Base-by-base conservation (phyloP, 2,329 filamentous ascomycete genomes). In the Ophiocordyceps camponoti-floridani region DNA sequence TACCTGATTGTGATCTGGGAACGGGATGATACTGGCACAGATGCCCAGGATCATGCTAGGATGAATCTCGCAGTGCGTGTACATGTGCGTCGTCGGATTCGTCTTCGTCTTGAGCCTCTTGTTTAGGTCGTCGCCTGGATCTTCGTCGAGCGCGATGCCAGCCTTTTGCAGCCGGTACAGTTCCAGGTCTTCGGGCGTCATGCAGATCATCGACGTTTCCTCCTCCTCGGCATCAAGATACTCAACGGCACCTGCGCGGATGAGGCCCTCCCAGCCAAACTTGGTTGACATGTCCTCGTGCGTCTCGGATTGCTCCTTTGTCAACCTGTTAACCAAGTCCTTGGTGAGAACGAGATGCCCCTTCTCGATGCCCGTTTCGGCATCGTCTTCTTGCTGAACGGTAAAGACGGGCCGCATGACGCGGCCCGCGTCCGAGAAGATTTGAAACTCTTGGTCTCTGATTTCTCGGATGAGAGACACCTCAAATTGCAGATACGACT, bases 1-100 rank as follows among this genome's bases (percentile, higher is more conserved):
- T 70, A 79, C 77, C 67, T 86, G 85, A 61, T 98, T 98, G 69
- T 98, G 91, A 67, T 98, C 91, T 1, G 93, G 91, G 77, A 98
- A 98, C 0, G 91, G 91, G 69, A 98, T 98, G 62, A 98, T 98
- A 66, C 88, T 95, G 55, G 91, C 91, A 59, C 93, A 98, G 51
- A 98, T 94, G 59, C 91, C 91, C 45, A 98, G 68, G 61, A 98
- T 91, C 91, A 98, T 98, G 64, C 87, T 94, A 18, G 91, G 93
- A 56, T 98, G 93, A 60, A 98, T 96, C 66, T 98, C 91, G 63
- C 93, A 98, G 62, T 98, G 93, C 0, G 91, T 98, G 72, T 89
- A 96, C 56, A 82, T 86, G 63, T 93, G 84, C 14, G 89, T 87
- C 5, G 81, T 83, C 19, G 84, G 79, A 56, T 93, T 95, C 40